phyloP scores from a whole-genome alignment of 116 monocot species.

The Dioscorea cayenensis region DNA sequence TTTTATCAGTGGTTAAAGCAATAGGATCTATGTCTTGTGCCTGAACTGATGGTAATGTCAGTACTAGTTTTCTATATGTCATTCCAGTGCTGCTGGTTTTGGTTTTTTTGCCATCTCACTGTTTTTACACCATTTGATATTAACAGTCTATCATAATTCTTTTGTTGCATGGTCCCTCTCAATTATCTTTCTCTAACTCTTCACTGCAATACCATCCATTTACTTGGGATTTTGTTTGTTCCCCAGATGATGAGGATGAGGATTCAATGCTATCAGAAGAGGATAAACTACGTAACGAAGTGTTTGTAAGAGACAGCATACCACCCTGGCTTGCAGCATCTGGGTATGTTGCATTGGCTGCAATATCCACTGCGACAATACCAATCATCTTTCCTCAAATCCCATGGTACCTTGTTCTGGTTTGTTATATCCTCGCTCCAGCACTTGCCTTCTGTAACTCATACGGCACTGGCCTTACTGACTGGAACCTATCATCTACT shows the following conservation, averaged over 20 bases:
- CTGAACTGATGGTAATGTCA: not conserved
- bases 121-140: too few relatives aligned
- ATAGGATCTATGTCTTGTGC: not conserved
- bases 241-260: conserved; percentile 35
- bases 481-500: conserved; percentile 76
- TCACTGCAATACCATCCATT: not conserved
- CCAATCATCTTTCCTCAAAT: conserved; percentile 83
- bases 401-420: conserved; percentile 61
- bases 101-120: too few relatives aligned
- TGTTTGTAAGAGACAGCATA: conserved; percentile 71
- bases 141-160: too few relatives aligned
- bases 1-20: not conserved
- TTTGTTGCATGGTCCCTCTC: too few relatives aligned
- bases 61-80: too few relatives aligned
- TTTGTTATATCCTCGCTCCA: conserved; percentile 59
- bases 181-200: too few relatives aligned
- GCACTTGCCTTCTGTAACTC: conserved; percentile 90
- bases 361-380: conserved; percentile 60
- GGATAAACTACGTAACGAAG: conserved; percentile 44
- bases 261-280: conserved; percentile 26
- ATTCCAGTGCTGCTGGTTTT: too few relatives aligned
- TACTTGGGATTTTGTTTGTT: not conserved
- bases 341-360: conserved; percentile 62
- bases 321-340: conserved; percentile 65
- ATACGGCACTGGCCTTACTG: conserved; percentile 78